Percentiles rank a stretch among this genome's conserved stretches.
These are phyloP conservation scores for Gracilaria domingensis DNA, from an alignment of 23 red algal species.

Conservation along the genomic window DNA sequence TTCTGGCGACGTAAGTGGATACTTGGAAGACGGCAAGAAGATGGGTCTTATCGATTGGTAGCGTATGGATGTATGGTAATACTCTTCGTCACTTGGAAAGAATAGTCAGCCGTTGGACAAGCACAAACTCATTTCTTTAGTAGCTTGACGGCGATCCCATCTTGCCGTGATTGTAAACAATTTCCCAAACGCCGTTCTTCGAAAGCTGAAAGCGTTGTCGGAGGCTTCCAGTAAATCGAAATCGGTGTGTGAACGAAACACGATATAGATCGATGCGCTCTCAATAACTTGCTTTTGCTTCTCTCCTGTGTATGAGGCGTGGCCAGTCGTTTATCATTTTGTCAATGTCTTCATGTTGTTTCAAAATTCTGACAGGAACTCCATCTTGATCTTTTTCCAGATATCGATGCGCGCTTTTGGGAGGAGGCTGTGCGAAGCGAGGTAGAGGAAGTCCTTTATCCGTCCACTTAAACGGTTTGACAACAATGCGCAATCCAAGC, in stretches of 20 bases:
- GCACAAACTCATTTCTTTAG: background rate
- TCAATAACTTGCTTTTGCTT: slow-evolving; percentile 23
- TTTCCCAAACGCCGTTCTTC: background rate
- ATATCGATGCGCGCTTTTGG: slow-evolving; percentile 71
- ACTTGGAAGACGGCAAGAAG: slow-evolving; percentile 76
- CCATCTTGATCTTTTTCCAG: slow-evolving; percentile 47
- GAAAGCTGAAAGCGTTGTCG: background rate
- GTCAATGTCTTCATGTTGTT: slow-evolving; percentile 48
- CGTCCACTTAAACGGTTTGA: slow-evolving; percentile 80
- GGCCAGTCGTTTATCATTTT: slow-evolving; percentile 47
- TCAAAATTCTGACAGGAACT: slow-evolving; percentile 51
- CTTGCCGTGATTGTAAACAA: background rate
- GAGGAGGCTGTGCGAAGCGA: slow-evolving; percentile 71
- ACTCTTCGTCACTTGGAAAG: background rate
- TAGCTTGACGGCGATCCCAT: background rate
- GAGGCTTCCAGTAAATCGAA: background rate
- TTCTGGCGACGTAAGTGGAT: slow-evolving; percentile 27
- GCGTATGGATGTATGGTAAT: background rate
- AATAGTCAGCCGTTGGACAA: background rate
- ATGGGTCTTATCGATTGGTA: slow-evolving; percentile 77
- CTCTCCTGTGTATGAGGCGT: slow-evolving; percentile 34
- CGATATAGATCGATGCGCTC: background rate
- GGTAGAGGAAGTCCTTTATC: slow-evolving; percentile 58
- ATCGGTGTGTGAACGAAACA: background rate
- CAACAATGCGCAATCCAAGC: slow-evolving; percentile 65